These are phyloP conservation scores for Bassia scoparia DNA, from an alignment of 148 eudicot genomes.

Conservation along the genomic window DNA sequence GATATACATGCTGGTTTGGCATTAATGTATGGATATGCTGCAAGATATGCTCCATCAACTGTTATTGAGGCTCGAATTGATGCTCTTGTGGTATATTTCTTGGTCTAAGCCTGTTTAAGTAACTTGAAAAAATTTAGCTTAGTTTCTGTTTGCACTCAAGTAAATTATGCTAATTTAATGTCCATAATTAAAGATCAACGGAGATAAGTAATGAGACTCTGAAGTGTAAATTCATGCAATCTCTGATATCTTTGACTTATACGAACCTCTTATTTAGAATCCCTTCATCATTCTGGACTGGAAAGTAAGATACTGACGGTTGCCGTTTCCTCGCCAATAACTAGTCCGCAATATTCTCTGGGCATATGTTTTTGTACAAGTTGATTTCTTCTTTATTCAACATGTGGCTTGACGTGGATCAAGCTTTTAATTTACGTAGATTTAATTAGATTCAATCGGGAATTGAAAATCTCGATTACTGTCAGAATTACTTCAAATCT, in stretches of 20 bases:
- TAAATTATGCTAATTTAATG: background rate
- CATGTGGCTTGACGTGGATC: background rate
- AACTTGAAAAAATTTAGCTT: background rate
- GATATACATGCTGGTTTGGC: slow-evolving; percentile 98
- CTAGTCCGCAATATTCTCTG: background rate
- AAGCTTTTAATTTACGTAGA: background rate
- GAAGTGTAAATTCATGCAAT: background rate
- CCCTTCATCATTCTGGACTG: background rate
- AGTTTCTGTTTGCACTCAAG: background rate
- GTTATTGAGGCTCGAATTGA: slow-evolving; percentile 98
- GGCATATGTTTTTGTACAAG: background rate
- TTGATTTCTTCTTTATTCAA: background rate
- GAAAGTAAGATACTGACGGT: background rate
- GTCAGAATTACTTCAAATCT: background rate
- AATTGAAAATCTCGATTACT: background rate
- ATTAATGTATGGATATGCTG: slow-evolving; percentile 98
- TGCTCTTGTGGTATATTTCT: slow-evolving; percentile 83
- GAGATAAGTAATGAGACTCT: no score
- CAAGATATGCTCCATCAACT: slow-evolving; percentile 93
- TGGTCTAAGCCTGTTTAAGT: background rate
- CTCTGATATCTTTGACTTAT: background rate
- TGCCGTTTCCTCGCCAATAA: background rate
- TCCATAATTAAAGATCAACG: background rate
- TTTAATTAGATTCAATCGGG: background rate
- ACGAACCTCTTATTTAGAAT: background rate